phyloP scores from a whole-genome alignment of 257 asterid genomes.

The Rhazya stricta region DNA sequence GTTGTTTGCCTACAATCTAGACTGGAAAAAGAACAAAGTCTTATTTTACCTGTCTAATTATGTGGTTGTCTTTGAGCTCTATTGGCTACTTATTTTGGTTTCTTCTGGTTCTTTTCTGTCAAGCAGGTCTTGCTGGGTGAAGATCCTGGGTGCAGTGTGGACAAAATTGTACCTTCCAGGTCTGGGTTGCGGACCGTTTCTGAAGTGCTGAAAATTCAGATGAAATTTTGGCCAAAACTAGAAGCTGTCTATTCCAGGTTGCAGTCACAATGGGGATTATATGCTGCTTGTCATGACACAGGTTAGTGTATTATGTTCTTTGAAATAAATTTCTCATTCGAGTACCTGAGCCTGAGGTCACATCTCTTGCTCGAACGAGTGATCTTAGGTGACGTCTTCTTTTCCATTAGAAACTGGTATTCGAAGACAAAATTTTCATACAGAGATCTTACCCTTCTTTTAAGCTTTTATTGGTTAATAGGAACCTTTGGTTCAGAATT shows the following conservation, averaged over 20 bases:
- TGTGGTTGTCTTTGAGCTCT: neutral
- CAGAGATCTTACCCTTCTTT: neutral
- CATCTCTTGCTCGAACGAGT: neutral
- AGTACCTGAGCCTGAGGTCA: neutral
- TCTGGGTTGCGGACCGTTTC: slow-evolving; percentile 65
- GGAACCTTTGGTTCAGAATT: neutral
- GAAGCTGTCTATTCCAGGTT: slow-evolving; percentile 38
- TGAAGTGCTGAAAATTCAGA: slow-evolving; percentile 74
- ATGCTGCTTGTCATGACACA: slow-evolving; percentile 39
- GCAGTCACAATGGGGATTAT: slow-evolving; percentile 53
- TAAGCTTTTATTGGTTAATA: neutral
- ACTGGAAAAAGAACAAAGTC: neutral
- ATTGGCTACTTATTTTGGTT: slow-evolving; percentile 7
- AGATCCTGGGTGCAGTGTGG: slow-evolving; percentile 36
- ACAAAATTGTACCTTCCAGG: slow-evolving; percentile 50
- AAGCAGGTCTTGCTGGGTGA: slow-evolving; percentile 90
- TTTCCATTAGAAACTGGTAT: neutral
- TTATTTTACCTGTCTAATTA: neutral
- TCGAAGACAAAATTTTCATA: neutral
- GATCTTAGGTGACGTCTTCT: neutral
- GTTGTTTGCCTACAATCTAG: neutral
- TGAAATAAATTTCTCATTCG: neutral
- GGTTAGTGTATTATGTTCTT: slow-evolving; percentile 44
- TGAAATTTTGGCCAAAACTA: slow-evolving; percentile 67
- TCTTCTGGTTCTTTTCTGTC: slow-evolving; percentile 28